phyloP scores from a whole-genome alignment of 108 stramenopile genomes.

The Cyclotella atomus region DNA sequence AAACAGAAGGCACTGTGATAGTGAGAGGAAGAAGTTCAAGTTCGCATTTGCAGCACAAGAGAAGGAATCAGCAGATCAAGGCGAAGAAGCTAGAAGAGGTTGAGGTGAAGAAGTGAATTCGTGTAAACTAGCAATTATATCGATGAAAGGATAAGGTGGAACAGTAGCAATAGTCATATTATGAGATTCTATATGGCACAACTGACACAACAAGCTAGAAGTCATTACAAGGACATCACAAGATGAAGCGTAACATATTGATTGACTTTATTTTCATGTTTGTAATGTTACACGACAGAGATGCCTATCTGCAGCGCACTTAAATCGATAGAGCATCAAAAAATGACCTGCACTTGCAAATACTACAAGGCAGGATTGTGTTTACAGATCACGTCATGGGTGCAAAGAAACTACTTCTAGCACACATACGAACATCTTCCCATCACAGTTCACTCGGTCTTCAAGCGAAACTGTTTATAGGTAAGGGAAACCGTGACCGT shows the following conservation, averaged over 20 bases:
- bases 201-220: too few species aligned
- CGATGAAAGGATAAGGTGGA: too few species aligned
- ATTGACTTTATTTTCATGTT: constrained; percentile 3
- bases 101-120: background rate
- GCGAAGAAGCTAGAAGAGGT: background rate
- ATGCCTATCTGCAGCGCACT: background rate
- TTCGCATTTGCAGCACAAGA: constrained; percentile 41
- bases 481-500: constrained; percentile 20
- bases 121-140: too few species aligned
- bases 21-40: constrained; percentile 73
- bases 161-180: too few species aligned
- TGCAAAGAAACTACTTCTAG: background rate
- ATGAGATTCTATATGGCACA: too few species aligned
- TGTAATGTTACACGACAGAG: constrained; percentile 3
- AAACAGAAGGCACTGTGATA: constrained; percentile 42
- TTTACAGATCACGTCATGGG: background rate
- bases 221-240: too few species aligned
- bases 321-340: background rate
- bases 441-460: background rate
- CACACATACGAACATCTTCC: background rate
- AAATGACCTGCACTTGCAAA: background rate
- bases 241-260: background rate
- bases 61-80: background rate
- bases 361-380: background rate
- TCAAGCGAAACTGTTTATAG: background rate